Percentiles rank a stretch among this genome's conserved stretches.
phyloP scores from a whole-genome alignment of 257 asterid species.

The Echium plantagineum region DNA sequence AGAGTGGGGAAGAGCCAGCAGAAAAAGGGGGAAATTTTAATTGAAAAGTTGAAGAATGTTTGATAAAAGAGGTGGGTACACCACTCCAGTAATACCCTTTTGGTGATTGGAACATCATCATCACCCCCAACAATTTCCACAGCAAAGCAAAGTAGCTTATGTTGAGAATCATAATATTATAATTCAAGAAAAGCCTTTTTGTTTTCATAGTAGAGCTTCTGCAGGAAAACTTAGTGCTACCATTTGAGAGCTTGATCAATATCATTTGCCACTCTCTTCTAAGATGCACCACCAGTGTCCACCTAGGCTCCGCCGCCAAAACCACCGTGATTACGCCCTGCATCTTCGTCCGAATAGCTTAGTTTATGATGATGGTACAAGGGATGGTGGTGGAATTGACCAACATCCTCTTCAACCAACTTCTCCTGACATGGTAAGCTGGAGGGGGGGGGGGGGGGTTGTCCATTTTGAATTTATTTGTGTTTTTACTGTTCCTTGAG shows the following conservation, averaged over 20 bases:
- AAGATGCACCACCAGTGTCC: conserved; percentile 60
- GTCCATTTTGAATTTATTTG: too few species aligned
- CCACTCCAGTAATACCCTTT: conserved; percentile 71
- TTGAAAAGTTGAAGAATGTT: conserved; percentile 76
- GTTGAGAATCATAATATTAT: conserved; percentile 4
- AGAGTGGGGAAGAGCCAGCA: conserved; percentile 55
- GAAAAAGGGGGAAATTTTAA: conserved; percentile 55
- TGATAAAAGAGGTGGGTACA: conserved; percentile 66
- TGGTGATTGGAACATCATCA: conserved; percentile 30
- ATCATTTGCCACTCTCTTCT: conserved; percentile 32
- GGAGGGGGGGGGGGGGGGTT: too few species aligned
- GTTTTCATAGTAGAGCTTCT: conserved; percentile 30
- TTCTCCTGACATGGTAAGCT: conserved; percentile 63
- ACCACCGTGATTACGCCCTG: conserved; percentile 12
- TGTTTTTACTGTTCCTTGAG: too few species aligned
- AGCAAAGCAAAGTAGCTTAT: conserved; percentile 11
- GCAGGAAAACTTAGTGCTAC: conserved; percentile 82
- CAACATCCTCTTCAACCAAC: conserved; percentile 55
- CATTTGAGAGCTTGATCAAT: conserved; percentile 68
- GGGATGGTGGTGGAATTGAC: conserved; percentile 16
- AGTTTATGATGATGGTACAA: conserved; percentile 24
- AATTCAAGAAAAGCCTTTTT: conserved; percentile 15
- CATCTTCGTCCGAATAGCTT: conserved; percentile 25
- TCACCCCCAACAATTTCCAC: background rate
- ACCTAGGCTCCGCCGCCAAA: conserved; percentile 56